Base-by-base conservation (phyloP, 495 filamentous ascomycete genomes). In the Penicillium roqueforti region DNA sequence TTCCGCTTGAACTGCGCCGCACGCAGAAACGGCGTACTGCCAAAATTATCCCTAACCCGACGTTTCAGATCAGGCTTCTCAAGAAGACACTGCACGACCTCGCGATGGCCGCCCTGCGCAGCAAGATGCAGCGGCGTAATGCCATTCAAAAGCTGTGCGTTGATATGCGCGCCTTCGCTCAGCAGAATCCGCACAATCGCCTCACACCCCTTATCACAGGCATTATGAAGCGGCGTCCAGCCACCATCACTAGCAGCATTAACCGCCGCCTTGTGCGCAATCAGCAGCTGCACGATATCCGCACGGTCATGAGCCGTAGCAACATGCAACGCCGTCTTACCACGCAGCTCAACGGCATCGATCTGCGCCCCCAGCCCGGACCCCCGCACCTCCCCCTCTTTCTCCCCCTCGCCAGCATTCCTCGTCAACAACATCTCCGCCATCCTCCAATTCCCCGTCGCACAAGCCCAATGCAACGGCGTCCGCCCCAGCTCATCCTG, bases 171-270 rank as follows among this genome's bases (percentile, higher is more conserved):
- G 8, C 75, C 75, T 1, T 72, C 73, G 5, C 67, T 64, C 10
- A 88, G 53, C 25, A 87, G 61, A 18, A 77, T 65, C 6, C 57
- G 55, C 31, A 80, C 80, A 44, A 81, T 75, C 9, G 68, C 70
- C 49, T 76, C 72, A 51, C 66, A 72, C 0, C 81, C 83, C 28
- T 77, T 73, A 51, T 85, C 78, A 29, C 78, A 81, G 3, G 84
- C 83, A 65, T 85, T 83, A 54, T 87, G 85, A 1, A 87, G 70
- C 8, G 84, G 73, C 32, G 83, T 86, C 83, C 83, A 87, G 8
- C 76, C 76, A 31, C 80, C 78, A 59, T 84, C 82, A 64, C 81
- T 84, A 42, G 71, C 68, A 29, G 81, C 78, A 57, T 79, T 72
- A 9, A 84, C 68, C 56, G 80, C 62, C 5, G 84, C 83, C 8